These are phyloP conservation scores for Phytophthora sp. DNA, from an alignment of 352 stramenopile genomes.

Conservation along the genomic window DNA sequence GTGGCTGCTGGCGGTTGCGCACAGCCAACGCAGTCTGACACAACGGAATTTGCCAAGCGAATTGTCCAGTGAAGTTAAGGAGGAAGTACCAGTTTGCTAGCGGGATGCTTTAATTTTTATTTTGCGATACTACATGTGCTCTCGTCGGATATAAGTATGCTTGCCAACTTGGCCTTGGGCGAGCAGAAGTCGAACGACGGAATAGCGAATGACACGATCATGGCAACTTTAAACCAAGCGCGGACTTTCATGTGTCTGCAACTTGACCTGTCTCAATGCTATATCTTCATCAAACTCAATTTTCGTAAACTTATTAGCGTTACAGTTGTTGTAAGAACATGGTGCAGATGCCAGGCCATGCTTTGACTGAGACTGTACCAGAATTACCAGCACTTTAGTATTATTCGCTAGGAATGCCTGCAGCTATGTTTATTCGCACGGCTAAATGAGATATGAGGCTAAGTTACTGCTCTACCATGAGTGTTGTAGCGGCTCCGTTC, in stretches of 20 bases:
- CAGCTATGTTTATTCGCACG: too few relatives aligned
- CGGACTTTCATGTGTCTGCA: conserved; percentile 61
- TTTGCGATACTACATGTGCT: conserved; percentile 1
- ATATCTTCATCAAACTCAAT: conserved; percentile 44
- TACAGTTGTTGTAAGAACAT: too few relatives aligned
- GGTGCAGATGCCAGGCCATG: too few relatives aligned
- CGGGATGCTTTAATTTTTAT: conserved; percentile 7
- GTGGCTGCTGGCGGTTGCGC: not conserved
- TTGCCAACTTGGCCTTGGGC: conserved; percentile 81
- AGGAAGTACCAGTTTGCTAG: not conserved
- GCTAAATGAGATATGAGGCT: too few relatives aligned
- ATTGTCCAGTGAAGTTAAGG: not conserved
- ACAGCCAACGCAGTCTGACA: not conserved
- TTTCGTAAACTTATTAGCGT: too few relatives aligned
- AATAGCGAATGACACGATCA: conserved; percentile 74
- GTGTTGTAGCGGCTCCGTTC: too few relatives aligned
- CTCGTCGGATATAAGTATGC: conserved; percentile 69
- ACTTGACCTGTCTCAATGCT: conserved; percentile 90
- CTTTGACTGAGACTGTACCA: too few relatives aligned
- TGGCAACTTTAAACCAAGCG: conserved; percentile 89
- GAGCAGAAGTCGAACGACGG: conserved; percentile 81
- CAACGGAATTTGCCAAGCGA: conserved; percentile 33
- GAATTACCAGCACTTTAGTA: too few relatives aligned
- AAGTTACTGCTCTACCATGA: too few relatives aligned
- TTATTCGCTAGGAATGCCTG: too few relatives aligned